Evolutionary conservation across 768 basidiomycete species (phyloP).

Genomic region (Suillus subalutaceus): DNA sequence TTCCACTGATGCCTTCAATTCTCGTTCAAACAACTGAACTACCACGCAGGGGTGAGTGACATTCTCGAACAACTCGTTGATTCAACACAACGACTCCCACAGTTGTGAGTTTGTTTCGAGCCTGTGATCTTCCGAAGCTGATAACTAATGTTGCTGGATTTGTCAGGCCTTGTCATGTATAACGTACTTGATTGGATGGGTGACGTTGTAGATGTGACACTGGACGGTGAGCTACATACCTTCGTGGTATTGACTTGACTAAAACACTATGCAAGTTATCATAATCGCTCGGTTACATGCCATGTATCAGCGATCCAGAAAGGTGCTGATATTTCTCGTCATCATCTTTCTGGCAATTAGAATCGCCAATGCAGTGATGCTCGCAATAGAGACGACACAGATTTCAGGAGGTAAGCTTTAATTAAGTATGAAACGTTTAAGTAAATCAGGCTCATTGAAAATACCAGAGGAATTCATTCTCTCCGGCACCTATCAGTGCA

Average conservation of each 20-base stretch:
- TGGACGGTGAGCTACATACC: neutral
- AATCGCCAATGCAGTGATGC: neutral
- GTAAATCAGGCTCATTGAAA: neutral
- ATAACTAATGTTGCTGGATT: neutral
- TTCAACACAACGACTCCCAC: neutral
- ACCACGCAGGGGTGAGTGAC: neutral
- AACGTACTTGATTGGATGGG: neutral
- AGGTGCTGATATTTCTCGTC: neutral
- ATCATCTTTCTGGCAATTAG: neutral
- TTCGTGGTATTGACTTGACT: neutral
- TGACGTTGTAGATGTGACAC: neutral
- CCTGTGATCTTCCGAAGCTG: neutral
- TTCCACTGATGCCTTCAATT: neutral
- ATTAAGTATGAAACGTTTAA: neutral
- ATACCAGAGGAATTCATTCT: neutral
- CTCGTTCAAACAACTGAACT: neutral
- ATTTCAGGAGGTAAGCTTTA: neutral
- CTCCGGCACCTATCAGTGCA: neutral
- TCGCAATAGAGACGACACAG: accelerated
- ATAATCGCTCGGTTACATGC: neutral
- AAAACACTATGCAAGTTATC: neutral
- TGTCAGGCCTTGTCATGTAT: neutral
- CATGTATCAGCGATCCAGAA: neutral
- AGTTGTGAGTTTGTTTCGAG: neutral
- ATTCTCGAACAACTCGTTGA: neutral